Evolutionary conservation across 306 rosid genomes (phyloP).

Genomic region (Sophora flavescens): DNA sequence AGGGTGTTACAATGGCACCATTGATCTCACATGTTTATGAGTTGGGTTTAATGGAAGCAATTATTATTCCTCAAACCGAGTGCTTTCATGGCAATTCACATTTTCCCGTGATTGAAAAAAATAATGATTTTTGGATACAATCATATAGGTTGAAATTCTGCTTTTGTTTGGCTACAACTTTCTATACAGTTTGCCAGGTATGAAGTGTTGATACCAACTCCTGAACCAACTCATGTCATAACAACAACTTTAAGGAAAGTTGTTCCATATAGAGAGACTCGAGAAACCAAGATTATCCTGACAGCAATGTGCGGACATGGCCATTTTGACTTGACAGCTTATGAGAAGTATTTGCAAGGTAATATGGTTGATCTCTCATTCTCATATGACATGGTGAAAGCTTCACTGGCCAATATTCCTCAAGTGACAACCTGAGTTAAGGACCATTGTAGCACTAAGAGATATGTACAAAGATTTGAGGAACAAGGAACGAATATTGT

Average conservation of each 20-base stretch:
- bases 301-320: conserved; percentile 99
- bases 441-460: too few species aligned
- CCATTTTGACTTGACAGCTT: conserved; percentile 85
- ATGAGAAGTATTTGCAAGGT: conserved; percentile 88
- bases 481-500: too few species aligned
- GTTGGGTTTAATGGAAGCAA: too few species aligned
- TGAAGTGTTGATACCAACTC: conserved; percentile 94
- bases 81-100: too few species aligned
- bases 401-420: conserved; percentile 74
- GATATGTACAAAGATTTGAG: too few species aligned
- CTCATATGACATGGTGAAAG: conserved; percentile 66
- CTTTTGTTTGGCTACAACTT: conserved; percentile 61
- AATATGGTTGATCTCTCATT: conserved; percentile 86
- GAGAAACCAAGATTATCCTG: conserved; percentile 88
- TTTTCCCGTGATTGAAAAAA: conserved; percentile 19
- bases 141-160: conserved; percentile 16
- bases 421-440: too few species aligned
- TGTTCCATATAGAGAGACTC: conserved; percentile 69
- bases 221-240: too few species aligned
- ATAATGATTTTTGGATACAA: not conserved
- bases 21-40: too few species aligned
- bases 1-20: too few species aligned
- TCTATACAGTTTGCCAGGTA: conserved; percentile 87
- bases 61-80: too few species aligned
- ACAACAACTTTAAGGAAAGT: conserved; percentile 92